Percentiles rank a stretch among this genome's conserved stretches.
These are phyloP conservation scores for Rhizopogon vesiculosus DNA, from an alignment of 768 basidiomycete genomes.

Conservation along the genomic window DNA sequence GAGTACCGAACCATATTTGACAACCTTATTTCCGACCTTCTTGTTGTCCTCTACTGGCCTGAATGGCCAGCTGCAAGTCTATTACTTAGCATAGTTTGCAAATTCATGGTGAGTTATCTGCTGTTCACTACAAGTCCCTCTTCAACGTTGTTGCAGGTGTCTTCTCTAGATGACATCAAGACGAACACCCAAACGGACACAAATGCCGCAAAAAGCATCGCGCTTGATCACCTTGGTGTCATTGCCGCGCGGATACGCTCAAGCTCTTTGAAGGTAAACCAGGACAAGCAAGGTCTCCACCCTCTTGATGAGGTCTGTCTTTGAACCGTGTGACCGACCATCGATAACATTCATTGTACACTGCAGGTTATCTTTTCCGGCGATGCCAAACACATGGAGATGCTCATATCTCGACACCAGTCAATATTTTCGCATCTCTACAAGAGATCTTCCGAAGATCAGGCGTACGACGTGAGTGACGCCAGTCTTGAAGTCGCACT, in stretches of 20 bases:
- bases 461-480: slow-evolving; percentile 67
- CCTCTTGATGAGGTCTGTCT: slow-evolving; percentile 67
- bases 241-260: slow-evolving; percentile 80
- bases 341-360: not conserved
- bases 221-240: slow-evolving; percentile 90
- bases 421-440: slow-evolving; percentile 63
- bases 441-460: slow-evolving; percentile 72
- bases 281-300: slow-evolving; percentile 34
- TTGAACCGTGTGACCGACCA: not conserved
- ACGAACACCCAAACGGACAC: slow-evolving; percentile 58
- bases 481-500: not conserved
- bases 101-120: slow-evolving; percentile 66
- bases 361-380: slow-evolving; percentile 48
- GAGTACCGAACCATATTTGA: slow-evolving; percentile 94
- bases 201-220: slow-evolving; percentile 84
- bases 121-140: not conserved
- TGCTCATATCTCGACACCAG: slow-evolving; percentile 56
- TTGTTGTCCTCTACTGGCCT: slow-evolving; percentile 87
- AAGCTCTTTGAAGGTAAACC: slow-evolving; percentile 40
- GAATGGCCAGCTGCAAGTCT: slow-evolving; percentile 96
- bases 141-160: slow-evolving; percentile 44
- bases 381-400: slow-evolving; percentile 49
- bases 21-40: slow-evolving; percentile 81
- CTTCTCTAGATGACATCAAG: slow-evolving; percentile 80
- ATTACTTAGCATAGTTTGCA: slow-evolving; percentile 73